Conservation (phyloP, 106 monocot species). For the Dioscorea alata region DNA sequence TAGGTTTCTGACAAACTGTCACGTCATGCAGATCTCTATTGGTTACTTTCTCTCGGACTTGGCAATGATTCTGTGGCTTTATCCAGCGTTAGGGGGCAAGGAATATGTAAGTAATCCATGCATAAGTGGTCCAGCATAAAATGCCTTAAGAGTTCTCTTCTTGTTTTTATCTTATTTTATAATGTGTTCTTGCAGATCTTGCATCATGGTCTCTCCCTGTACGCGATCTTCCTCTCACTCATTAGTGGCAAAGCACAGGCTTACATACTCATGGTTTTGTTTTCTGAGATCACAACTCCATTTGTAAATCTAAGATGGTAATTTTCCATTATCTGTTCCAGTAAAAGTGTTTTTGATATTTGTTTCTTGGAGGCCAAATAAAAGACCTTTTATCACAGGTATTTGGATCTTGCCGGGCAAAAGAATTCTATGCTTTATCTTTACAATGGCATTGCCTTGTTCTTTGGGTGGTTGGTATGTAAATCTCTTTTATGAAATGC, state of each 20-base stretch:
- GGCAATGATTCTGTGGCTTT: too few species aligned
- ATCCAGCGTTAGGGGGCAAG: too few species aligned
- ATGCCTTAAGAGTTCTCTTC: too few species aligned
- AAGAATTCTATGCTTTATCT: conserved; percentile 51
- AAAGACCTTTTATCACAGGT: conserved; percentile 26
- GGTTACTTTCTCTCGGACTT: too few species aligned
- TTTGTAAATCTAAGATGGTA: conserved; percentile 70
- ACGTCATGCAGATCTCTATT: too few species aligned
- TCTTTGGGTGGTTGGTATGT: conserved; percentile 55
- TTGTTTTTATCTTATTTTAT: too few species aligned
- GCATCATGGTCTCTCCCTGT: too few species aligned
- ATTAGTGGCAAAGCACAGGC: conserved; percentile 41
- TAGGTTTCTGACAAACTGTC: too few species aligned
- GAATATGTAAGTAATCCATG: too few species aligned
- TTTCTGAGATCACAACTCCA: conserved; percentile 60
- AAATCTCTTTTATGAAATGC: neutral
- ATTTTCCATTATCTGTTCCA: neutral
- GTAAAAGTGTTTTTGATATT: neutral
- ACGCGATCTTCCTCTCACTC: neutral
- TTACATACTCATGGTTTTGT: conserved; percentile 62
- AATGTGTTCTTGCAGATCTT: too few species aligned
- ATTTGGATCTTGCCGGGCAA: conserved; percentile 52
- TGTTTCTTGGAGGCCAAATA: neutral
- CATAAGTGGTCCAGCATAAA: too few species aligned
- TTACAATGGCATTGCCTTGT: conserved; percentile 61